A percentile compares a stretch with the other conserved stretches of the same genome.
Conservation (phyloP, 768 basidiomycete genomes). For the Mrakia frigida region DNA sequence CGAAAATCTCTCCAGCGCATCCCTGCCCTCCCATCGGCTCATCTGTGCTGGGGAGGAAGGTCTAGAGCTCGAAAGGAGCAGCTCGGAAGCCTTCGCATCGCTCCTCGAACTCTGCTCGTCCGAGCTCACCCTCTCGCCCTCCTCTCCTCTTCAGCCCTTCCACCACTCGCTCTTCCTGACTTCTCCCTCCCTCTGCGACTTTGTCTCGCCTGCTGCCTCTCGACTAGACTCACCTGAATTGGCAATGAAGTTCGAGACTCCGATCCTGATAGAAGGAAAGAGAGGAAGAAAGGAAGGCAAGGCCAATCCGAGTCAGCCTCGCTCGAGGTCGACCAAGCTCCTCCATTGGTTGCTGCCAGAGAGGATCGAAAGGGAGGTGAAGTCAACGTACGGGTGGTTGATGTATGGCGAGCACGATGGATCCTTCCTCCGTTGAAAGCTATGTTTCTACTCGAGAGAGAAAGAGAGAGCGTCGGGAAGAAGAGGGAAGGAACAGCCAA, state of each 20-base stretch:
- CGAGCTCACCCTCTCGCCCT: background rate
- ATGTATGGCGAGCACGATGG: constrained; percentile 25
- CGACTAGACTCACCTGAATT: constrained; percentile 7
- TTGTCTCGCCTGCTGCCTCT: too few relatives aligned
- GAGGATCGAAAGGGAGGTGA: background rate
- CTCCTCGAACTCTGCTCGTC: too few relatives aligned
- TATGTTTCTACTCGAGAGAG: constrained; percentile 16
- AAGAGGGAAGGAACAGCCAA: background rate
- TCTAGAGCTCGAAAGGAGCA: too few relatives aligned
- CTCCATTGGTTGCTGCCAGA: background rate
- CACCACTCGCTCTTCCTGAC: background rate
- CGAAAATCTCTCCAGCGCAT: background rate
- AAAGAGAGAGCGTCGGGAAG: background rate
- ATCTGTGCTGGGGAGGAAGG: too few relatives aligned
- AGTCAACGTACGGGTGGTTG: constrained; percentile 26
- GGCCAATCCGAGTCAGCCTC: background rate
- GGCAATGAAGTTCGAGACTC: constrained; percentile 25
- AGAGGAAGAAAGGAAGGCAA: background rate
- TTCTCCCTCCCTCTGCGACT: background rate
- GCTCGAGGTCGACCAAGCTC: background rate
- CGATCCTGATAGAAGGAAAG: background rate
- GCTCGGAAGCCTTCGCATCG: too few relatives aligned
- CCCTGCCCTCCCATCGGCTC: background rate
- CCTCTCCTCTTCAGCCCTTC: background rate
- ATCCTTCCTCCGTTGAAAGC: constrained; percentile 26